phyloP scores from a whole-genome alignment of 129 eudicot genomes.

The Pittosporum tobira region DNA sequence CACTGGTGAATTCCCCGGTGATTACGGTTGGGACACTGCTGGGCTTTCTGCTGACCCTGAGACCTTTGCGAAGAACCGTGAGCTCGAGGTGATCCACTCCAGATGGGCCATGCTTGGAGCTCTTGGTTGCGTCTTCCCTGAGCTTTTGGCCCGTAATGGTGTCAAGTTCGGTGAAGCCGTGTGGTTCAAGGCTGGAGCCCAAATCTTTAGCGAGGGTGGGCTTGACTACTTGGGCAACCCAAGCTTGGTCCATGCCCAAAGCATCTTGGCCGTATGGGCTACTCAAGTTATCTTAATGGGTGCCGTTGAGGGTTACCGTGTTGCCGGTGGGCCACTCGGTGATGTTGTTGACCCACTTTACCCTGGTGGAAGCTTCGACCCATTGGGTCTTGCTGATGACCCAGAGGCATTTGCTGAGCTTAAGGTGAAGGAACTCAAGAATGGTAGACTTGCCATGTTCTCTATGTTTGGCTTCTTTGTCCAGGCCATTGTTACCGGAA shows the following conservation, averaged over 20 bases:
- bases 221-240: slow-evolving; percentile 17
- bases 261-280: slow-evolving; percentile 18
- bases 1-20: slow-evolving; percentile 15
- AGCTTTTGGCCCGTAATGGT: slow-evolving; percentile 16
- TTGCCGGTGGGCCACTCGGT: slow-evolving; percentile 16
- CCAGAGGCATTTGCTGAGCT: slow-evolving; percentile 14
- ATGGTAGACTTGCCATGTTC: slow-evolving; percentile 16
- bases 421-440: slow-evolving; percentile 12
- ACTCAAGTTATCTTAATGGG: slow-evolving; percentile 14
- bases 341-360: slow-evolving; percentile 14
- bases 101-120: slow-evolving; percentile 20
- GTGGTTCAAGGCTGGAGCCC: slow-evolving; percentile 16
- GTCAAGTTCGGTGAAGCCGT: slow-evolving; percentile 17
- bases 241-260: slow-evolving; percentile 15
- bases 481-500: slow-evolving; percentile 17
- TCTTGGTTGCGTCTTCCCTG: slow-evolving; percentile 15
- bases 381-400: slow-evolving; percentile 16
- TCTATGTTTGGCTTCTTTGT: slow-evolving; percentile 18
- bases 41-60: slow-evolving; percentile 12
- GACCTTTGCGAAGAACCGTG: slow-evolving; percentile 17
- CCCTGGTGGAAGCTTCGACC: slow-evolving; percentile 14
- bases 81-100: slow-evolving; percentile 12
- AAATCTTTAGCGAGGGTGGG: slow-evolving; percentile 11
- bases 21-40: slow-evolving; percentile 18
- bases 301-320: slow-evolving; percentile 13